phyloP scores from a whole-genome alignment of 2,329 filamentous ascomycete genomes.

The Epichloe aotearoae region DNA sequence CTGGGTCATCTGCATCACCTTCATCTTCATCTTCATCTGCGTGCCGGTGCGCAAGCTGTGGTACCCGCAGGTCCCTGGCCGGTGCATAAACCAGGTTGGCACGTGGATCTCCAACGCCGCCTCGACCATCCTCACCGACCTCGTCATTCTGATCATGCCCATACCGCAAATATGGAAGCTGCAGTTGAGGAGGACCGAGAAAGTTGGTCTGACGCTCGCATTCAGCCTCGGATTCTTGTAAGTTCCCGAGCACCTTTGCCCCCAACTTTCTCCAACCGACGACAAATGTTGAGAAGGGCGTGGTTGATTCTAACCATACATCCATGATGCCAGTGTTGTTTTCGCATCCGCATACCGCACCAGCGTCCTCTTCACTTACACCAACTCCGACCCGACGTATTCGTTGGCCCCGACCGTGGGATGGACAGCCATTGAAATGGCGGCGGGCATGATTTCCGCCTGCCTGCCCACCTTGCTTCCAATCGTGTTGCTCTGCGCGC shows the following conservation, averaged over 20 bases:
- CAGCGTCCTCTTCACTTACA: constrained; percentile 32
- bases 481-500: constrained; percentile 24
- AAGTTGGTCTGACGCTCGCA: constrained; percentile 29
- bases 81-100: constrained; percentile 35
- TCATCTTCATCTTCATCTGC: constrained; percentile 39
- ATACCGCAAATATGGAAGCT: constrained; percentile 32
- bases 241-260: constrained; percentile 6
- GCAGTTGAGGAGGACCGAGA: constrained; percentile 26
- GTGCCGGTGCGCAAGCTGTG: constrained; percentile 35
- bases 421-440: constrained; percentile 36
- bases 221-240: constrained; percentile 33
- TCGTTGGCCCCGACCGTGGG: constrained; percentile 31
- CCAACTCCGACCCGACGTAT: constrained; percentile 27
- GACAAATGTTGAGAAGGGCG: not conserved
- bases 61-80: constrained; percentile 29
- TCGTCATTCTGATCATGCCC: constrained; percentile 31
- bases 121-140: constrained; percentile 32
- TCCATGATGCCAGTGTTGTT: constrained; percentile 22
- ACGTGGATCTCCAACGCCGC: constrained; percentile 37
- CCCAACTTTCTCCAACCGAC: not conserved
- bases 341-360: constrained; percentile 36
- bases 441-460: constrained; percentile 37
- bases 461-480: constrained; percentile 39
- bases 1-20: constrained; percentile 35
- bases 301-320: not conserved